A percentile compares a stretch with the other conserved stretches of the same genome.
Evolutionary conservation across 2,329 filamentous ascomycete genomes (phyloP).

Genomic region (Scedosporium apiospermum): DNA sequence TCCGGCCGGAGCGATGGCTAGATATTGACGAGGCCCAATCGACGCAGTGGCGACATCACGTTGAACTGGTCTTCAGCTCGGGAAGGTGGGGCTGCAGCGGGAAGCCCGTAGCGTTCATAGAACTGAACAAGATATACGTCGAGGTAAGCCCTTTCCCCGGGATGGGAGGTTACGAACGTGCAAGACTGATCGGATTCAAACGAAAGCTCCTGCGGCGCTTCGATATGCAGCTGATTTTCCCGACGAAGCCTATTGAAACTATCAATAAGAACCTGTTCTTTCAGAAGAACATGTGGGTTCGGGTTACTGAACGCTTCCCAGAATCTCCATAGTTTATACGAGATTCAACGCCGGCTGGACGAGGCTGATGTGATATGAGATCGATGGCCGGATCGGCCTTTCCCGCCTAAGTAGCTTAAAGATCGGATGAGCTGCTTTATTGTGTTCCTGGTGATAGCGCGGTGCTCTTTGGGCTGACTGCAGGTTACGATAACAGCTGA

Average conservation of each 20-base stretch:
- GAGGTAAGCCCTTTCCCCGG: constrained; percentile 20
- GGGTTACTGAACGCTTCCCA: neutral
- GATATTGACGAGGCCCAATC: constrained; percentile 16
- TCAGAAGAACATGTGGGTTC: constrained; percentile 1
- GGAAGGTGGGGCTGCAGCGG: constrained; percentile 22
- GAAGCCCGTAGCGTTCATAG: constrained; percentile 28
- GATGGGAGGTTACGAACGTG: neutral
- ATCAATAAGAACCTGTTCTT: neutral
- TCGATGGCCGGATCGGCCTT: constrained; percentile 18
- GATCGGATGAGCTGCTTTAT: constrained; percentile 4
- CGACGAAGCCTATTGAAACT: neutral
- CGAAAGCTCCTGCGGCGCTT: neutral
- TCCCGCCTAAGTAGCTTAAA: constrained; percentile 43
- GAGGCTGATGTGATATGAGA: too few species aligned
- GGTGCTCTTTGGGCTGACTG: constrained; percentile 47
- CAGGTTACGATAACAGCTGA: constrained; percentile 51
- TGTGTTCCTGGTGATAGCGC: constrained; percentile 36
- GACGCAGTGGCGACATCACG: constrained; percentile 4
- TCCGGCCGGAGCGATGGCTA: constrained; percentile 45
- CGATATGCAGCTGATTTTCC: neutral
- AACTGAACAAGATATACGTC: constrained; percentile 29
- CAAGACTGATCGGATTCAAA: neutral
- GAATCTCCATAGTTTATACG: neutral
- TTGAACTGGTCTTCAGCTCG: constrained; percentile 26
- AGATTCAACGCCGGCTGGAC: too few species aligned